Evolutionary conservation across 2,329 filamentous ascomycete genomes (phyloP).

Genomic region (Colletotrichum eleusines): DNA sequence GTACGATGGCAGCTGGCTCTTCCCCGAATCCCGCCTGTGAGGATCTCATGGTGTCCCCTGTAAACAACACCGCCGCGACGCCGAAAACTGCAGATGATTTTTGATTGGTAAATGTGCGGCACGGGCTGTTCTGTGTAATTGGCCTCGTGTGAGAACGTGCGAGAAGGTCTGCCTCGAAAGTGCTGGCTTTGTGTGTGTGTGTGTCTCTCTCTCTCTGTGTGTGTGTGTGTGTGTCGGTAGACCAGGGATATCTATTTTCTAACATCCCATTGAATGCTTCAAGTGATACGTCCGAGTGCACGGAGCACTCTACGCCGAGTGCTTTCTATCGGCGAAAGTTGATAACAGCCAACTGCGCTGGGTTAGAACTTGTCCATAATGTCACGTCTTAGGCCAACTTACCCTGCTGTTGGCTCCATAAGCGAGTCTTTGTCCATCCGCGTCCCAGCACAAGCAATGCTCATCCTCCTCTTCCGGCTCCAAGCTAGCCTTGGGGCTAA

Average conservation of each 20-base stretch:
- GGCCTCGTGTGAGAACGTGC: constrained; percentile 2
- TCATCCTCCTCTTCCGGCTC: constrained; percentile 70
- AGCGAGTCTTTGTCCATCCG: constrained; percentile 70
- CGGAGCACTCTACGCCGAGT: neutral
- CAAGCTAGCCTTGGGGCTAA: constrained; percentile 66
- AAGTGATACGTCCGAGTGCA: neutral
- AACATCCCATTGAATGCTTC: constrained; percentile 9
- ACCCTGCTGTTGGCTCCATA: constrained; percentile 74
- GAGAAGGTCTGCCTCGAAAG: neutral
- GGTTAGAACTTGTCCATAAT: constrained; percentile 9
- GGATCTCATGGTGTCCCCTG: constrained; percentile 29
- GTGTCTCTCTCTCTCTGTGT: too few species aligned
- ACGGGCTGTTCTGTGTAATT: neutral
- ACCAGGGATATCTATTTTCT: constrained; percentile 2
- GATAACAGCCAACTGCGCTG: constrained; percentile 62
- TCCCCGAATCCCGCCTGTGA: constrained; percentile 18
- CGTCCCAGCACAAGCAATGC: constrained; percentile 73
- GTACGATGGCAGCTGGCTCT: constrained; percentile 33
- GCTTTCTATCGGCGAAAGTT: constrained; percentile 58
- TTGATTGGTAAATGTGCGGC: constrained; percentile 7
- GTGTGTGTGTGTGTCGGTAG: neutral
- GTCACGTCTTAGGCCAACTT: constrained; percentile 50
- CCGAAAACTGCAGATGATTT: constrained; percentile 30
- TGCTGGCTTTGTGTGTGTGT: too few species aligned
- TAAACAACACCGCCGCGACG: constrained; percentile 38